A percentile compares a stretch with the other conserved stretches of the same genome.
These are phyloP conservation scores for Diaporthe vaccinii DNA, from an alignment of 2,329 filamentous ascomycete genomes.

Conservation along the genomic window DNA sequence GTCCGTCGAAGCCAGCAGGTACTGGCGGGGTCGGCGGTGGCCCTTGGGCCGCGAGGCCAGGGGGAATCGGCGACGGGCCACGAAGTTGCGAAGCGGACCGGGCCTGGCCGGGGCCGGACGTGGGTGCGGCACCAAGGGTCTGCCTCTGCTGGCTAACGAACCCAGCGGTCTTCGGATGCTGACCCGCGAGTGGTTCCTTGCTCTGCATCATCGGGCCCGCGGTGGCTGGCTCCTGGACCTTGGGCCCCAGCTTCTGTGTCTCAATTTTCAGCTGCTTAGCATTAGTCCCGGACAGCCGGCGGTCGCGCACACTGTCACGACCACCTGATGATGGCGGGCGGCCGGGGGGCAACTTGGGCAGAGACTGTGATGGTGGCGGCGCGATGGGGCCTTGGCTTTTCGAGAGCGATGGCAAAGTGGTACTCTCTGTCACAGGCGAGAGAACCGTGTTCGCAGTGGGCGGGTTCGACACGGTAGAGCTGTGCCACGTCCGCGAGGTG, in stretches of 20 bases:
- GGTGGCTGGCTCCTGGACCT: conserved; percentile 44
- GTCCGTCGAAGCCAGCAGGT: conserved; percentile 47
- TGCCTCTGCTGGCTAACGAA: conserved; percentile 59
- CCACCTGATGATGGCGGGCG: conserved; percentile 51
- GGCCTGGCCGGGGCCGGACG: conserved; percentile 51
- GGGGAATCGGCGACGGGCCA: conserved; percentile 52
- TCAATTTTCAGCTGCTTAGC: conserved; percentile 90
- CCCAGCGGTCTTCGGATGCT: conserved; percentile 49
- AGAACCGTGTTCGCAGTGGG: conserved; percentile 76
- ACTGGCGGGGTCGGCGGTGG: conserved; percentile 52
- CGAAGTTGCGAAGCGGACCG: conserved; percentile 45
- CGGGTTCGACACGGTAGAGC: conserved; percentile 80
- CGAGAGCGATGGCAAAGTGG: conserved; percentile 46
- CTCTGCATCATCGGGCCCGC: conserved; percentile 44
- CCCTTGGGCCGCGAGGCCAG: conserved; percentile 45
- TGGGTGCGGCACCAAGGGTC: conserved; percentile 54
- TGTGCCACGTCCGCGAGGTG: conserved; percentile 85
- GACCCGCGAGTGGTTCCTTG: conserved; percentile 23
- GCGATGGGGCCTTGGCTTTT: conserved; percentile 50
- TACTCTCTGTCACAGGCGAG: conserved; percentile 79
- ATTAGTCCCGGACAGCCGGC: conserved; percentile 85
- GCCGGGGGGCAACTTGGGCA: conserved; percentile 59
- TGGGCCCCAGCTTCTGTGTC: conserved; percentile 63
- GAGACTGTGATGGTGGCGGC: conserved; percentile 64
- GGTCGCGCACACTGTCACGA: conserved; percentile 73